Evolutionary conservation across 2,329 filamentous ascomycete genomes (phyloP), one percentile per base, ranked within the genome.

Genomic region (Fusarium pseudonygamai): DNA sequence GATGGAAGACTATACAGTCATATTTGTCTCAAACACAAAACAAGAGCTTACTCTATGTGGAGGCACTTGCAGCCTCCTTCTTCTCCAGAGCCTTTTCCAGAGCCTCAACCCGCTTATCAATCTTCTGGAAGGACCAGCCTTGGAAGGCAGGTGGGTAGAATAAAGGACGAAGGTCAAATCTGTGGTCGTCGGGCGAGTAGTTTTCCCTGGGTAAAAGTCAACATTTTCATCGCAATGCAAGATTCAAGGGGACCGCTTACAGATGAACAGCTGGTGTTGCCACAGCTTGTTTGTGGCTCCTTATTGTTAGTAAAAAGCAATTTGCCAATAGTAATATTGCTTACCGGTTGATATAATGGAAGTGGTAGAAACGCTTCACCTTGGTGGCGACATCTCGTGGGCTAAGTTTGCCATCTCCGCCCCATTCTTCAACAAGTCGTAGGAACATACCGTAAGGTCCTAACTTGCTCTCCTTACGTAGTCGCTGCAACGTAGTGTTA

Each of bases 381-480:
- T 78, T 77, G 8, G 65, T 60, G 8, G 78, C 77, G n/a, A 78
- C 69, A 69, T 84, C 78, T 55, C 82, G 78, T 75, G 87, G 83
- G 64, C 79, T 75, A 5, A 77, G 50, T 7, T 79, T 79, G 22
- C 76, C 77, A 37, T 78, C 77, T 13, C 71, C 57, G 5, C 71
- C 76, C 72, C 88, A 85, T 57, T 84, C 80, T 40, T 80, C 77
- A 16, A 84, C 75, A 39, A 85, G 77, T 18, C 80, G 81, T 32
- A 82, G 78, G 73, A 84, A 85, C 43, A 80, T 80, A 12, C 80
- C 79, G 69, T 81, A 85, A 0, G 84, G 84, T 0, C 84, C 84
- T 1, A 84, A 76, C 55, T 84, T 84, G 42, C 83, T 77, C n/a
- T 82, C 81, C 60, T 85, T 85, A 15, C 84, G 80, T 39, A 85